Evolutionary conservation across 2,329 filamentous ascomycete species (phyloP).

Genomic region (Phyllosticta citriasiana): DNA sequence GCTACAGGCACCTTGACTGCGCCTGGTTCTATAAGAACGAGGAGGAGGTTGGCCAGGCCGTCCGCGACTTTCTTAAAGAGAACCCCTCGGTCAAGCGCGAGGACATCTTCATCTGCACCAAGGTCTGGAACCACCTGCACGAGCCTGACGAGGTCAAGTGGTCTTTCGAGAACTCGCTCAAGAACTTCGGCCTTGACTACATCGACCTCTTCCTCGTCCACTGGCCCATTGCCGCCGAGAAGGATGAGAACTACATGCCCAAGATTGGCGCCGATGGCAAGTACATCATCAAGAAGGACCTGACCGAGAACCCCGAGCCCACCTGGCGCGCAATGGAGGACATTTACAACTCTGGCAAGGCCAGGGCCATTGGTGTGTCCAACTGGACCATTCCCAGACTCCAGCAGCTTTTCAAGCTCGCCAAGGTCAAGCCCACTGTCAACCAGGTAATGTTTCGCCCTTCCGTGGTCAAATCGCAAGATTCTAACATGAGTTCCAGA

Average conservation of each 20-base stretch:
- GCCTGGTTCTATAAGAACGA: slow-evolving; percentile 67
- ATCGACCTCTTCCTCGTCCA: slow-evolving; percentile 66
- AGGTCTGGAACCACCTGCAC: slow-evolving; percentile 51
- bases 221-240: slow-evolving; percentile 43
- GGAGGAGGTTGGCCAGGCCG: slow-evolving; percentile 55
- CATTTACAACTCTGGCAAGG: slow-evolving; percentile 49
- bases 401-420: slow-evolving; percentile 56
- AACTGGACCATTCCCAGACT: slow-evolving; percentile 62
- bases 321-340: slow-evolving; percentile 61
- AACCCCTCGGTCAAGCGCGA: slow-evolving; percentile 45
- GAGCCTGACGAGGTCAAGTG: slow-evolving; percentile 51
- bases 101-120: slow-evolving; percentile 64
- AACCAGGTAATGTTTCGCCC: slow-evolving; percentile 36
- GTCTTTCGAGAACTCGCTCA: slow-evolving; percentile 51
- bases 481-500: slow-evolving; percentile 29
- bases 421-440: slow-evolving; percentile 56
- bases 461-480: neutral
- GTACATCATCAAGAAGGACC: slow-evolving; percentile 53
- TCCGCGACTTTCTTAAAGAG: slow-evolving; percentile 47
- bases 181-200: slow-evolving; percentile 51
- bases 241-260: slow-evolving; percentile 42
- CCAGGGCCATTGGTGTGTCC: slow-evolving; percentile 60
- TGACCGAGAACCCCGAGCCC: slow-evolving; percentile 57
- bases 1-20: slow-evolving; percentile 58
- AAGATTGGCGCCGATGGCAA: slow-evolving; percentile 46